Base-by-base conservation (phyloP, 176 grass and related monocot genomes). In the Saccharum officinarum region DNA sequence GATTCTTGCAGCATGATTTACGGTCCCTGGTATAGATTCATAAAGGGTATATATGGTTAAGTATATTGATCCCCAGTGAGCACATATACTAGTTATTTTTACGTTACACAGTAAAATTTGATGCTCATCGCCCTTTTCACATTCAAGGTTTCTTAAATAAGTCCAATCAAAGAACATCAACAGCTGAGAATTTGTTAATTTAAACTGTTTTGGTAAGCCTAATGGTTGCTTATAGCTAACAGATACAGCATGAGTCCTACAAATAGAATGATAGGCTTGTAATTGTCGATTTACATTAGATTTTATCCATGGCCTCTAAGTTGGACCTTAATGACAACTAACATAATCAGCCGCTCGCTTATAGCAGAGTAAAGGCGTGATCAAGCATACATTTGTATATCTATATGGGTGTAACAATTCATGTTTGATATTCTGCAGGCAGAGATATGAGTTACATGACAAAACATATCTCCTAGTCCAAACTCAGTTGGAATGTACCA, bases 381-480 rank as follows among this genome's bases (percentile, higher is more conserved):
- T 79, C 42, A 30, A 78, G 33, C 66, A 83, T 79, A 16, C 80
- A 54, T 78, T 41, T 55, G 46, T 40, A 73, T 26, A 25, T 30
- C 39, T 75, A 44, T 2, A 41, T 25, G 18, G 18, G 31, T 66
- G n/a, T 79, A 25, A 18, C 54, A 33, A 10, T 26, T 22, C 54
- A 45, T 60, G 68, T 61, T 64, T 89, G 14, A 26, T 73, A 8
- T 64, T 62, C 26, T 77, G 14, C 61, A 61, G 8, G 14, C 1
- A 68, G 33, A 63, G 18, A 39, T 65, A 86, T n/a, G 25, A 80
- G 37, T 68, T 73, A 20, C 30, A 65, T 84, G 66, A 80, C 12
- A 26, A 23, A 72, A 20, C 16, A 73, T 18, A 4, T 77, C 42
- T 54, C 46, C 70, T n/a, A 13, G 47, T 85, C 28, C 59, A 74